Evolutionary conservation across 2,329 filamentous ascomycete species (phyloP).

Genomic region (Taxawa tesnikishii): DNA sequence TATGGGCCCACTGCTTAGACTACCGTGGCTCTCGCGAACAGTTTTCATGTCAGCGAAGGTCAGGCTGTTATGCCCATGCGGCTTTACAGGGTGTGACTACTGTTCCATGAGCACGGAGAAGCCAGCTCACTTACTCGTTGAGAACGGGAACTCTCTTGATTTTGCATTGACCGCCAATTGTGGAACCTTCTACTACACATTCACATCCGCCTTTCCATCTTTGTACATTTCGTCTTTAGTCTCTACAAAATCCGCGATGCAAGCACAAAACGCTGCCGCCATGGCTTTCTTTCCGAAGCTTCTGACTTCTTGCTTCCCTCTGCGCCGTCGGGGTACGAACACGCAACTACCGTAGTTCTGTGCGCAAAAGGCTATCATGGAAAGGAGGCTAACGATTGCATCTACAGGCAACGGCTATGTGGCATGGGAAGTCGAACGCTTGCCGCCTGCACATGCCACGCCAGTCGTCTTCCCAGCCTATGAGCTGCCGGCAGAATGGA

Average conservation of each 20-base stretch:
- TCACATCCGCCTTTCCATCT: too few species aligned
- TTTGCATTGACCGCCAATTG: too few species aligned
- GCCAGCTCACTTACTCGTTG: too few species aligned
- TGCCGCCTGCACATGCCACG: slow-evolving; percentile 15
- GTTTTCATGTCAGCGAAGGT: too few species aligned
- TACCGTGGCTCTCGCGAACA: too few species aligned
- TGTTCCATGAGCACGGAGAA: too few species aligned
- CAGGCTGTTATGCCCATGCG: too few species aligned
- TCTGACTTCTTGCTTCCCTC: background rate
- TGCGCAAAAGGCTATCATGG: background rate
- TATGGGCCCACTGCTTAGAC: too few species aligned
- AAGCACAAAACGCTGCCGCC: background rate
- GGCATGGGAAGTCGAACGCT: slow-evolving; percentile 12
- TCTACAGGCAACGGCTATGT: background rate
- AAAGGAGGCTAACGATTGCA: background rate
- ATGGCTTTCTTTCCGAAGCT: background rate
- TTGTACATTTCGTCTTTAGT: background rate
- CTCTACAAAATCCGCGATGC: background rate
- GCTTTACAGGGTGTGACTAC: too few species aligned
- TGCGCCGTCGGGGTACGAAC: background rate
- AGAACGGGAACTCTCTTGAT: too few species aligned
- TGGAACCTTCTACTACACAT: too few species aligned
- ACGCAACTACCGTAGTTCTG: background rate
- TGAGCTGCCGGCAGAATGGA: slow-evolving; percentile 1
- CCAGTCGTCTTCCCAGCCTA: slow-evolving; percentile 14